Evolutionary conservation across 768 basidiomycete species (phyloP).

Genomic region (Neoboletus brunneissimus): DNA sequence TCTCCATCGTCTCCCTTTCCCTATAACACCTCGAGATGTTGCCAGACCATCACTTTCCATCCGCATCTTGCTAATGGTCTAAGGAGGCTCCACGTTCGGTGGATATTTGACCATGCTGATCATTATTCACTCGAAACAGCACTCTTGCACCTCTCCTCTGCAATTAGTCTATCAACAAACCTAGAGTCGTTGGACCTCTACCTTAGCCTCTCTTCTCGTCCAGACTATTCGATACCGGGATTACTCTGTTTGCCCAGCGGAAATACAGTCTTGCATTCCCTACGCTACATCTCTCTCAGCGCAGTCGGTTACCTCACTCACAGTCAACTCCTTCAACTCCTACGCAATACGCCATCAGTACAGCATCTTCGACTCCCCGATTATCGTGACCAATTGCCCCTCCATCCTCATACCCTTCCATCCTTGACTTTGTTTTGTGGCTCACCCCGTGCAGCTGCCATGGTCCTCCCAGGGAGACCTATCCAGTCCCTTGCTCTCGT

Average conservation of each 20-base stretch:
- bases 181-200: constrained; percentile 52
- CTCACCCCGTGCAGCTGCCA: constrained; percentile 44
- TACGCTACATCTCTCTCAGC: constrained; percentile 43
- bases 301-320: not conserved
- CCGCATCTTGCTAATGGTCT: constrained; percentile 44
- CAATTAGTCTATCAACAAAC: constrained; percentile 35
- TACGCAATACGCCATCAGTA: constrained; percentile 40
- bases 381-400: constrained; percentile 40
- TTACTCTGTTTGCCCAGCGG: constrained; percentile 40
- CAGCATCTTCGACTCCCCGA: constrained; percentile 48
- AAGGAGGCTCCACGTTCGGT: constrained; percentile 50
- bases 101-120: constrained; percentile 38
- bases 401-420: constrained; percentile 46
- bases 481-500: constrained; percentile 54
- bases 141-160: constrained; percentile 39
- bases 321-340: constrained; percentile 37
- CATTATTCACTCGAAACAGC: constrained; percentile 32
- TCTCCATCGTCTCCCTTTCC: not conserved
- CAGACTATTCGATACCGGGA: constrained; percentile 40
- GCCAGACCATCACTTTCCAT: constrained; percentile 19
- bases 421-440: constrained; percentile 56
- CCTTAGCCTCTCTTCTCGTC: constrained; percentile 42
- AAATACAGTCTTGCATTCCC: constrained; percentile 40
- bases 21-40: constrained; percentile 48
- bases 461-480: constrained; percentile 59